Percentiles rank a stretch among this genome's conserved stretches.
Evolutionary conservation across 2,329 filamentous ascomycete genomes (phyloP).

Genomic region (Fusarium sp.): DNA sequence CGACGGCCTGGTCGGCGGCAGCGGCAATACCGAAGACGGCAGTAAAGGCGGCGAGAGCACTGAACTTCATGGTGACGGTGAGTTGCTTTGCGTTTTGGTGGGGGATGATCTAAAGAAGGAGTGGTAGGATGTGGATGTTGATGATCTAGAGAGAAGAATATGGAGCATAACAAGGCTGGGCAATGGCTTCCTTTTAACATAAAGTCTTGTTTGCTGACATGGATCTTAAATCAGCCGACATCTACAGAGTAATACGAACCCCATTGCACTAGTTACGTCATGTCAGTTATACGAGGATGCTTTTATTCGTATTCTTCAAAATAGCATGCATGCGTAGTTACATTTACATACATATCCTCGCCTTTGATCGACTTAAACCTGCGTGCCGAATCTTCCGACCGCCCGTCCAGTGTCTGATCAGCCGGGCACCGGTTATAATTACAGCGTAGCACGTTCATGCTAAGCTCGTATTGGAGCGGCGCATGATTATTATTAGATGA

Average conservation of each 20-base stretch:
- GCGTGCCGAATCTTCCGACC: too few relatives aligned
- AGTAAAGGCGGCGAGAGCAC: constrained; percentile 39
- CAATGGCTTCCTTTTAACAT: constrained; percentile 11
- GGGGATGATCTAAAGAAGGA: neutral
- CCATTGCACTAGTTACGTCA: constrained; percentile 10
- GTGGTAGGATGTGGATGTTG: neutral
- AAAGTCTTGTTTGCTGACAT: neutral
- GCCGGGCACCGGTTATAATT: too few relatives aligned
- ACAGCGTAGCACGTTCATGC: too few relatives aligned
- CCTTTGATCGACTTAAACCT: too few relatives aligned
- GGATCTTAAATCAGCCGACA: neutral
- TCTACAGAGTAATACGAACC: constrained; percentile 20
- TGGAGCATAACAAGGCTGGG: neutral
- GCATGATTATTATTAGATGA: too few relatives aligned
- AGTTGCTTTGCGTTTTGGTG: neutral
- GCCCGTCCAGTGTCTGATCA: too few relatives aligned
- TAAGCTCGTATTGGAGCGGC: too few relatives aligned
- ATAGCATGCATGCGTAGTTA: too few relatives aligned
- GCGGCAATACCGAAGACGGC: constrained; percentile 46
- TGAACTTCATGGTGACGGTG: constrained; percentile 45
- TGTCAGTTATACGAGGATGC: constrained; percentile 8
- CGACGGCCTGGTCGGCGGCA: constrained; percentile 44
- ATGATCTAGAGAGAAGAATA: neutral
- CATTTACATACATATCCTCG: too few relatives aligned
- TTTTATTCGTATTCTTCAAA: neutral